phyloP scores from a whole-genome alignment of 2,329 filamentous ascomycete species.

The Aspergillus brasiliensis region DNA sequence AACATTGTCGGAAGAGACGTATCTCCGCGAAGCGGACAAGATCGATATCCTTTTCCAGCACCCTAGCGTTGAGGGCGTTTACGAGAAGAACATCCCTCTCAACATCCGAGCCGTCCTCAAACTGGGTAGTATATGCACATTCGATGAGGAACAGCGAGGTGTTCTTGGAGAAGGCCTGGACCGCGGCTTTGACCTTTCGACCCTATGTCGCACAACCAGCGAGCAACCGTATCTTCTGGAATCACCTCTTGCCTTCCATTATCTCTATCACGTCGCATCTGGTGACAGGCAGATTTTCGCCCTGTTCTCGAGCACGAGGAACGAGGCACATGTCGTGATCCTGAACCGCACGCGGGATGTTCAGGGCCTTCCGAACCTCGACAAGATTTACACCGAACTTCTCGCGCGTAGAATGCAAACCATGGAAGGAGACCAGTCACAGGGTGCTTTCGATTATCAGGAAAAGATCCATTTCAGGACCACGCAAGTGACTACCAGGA shows the following conservation, averaged over 20 bases:
- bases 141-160: constrained; percentile 86
- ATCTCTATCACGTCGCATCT: constrained; percentile 87
- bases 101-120: constrained; percentile 85
- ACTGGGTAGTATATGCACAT: constrained; percentile 87
- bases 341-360: constrained; percentile 78
- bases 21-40: constrained; percentile 80
- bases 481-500: constrained; percentile 81
- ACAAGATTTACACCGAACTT: constrained; percentile 82
- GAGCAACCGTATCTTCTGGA: constrained; percentile 76
- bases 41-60: constrained; percentile 85
- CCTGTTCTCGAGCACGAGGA: constrained; percentile 79
- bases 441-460: constrained; percentile 83
- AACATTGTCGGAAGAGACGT: constrained; percentile 83
- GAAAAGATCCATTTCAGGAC: constrained; percentile 83
- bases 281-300: constrained; percentile 93
- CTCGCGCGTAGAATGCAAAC: constrained; percentile 66
- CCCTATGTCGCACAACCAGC: constrained; percentile 67
- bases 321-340: constrained; percentile 84
- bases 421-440: constrained; percentile 69
- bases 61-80: constrained; percentile 92
- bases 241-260: constrained; percentile 78
- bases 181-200: constrained; percentile 83
- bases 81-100: constrained; percentile 89
- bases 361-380: constrained; percentile 85
- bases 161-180: constrained; percentile 92